Percentiles rank a stretch among this genome's conserved stretches.
Evolutionary conservation across 768 basidiomycete genomes (phyloP).

Genomic region (Lyophyllum atratum): DNA sequence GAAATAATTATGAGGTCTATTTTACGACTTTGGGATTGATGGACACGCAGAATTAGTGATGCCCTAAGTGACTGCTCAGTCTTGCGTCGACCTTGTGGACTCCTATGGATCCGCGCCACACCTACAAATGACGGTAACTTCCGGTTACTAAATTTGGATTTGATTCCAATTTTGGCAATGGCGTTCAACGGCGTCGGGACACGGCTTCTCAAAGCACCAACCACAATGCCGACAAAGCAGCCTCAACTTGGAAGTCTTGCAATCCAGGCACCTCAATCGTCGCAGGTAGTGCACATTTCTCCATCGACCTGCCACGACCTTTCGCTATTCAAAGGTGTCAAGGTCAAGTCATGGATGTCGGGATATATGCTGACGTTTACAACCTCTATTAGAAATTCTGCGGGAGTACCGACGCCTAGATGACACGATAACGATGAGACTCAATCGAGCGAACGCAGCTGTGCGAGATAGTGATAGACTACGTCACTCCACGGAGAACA

Average conservation of each 20-base stretch:
- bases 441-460: constrained; percentile 77
- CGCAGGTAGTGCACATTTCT: constrained; percentile 73
- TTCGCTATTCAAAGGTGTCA: constrained; percentile 73
- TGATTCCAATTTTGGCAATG: not conserved
- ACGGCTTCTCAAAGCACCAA: not conserved
- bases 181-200: not conserved
- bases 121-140: not conserved
- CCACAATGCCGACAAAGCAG: constrained; percentile 32
- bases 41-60: no score
- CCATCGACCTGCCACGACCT: constrained; percentile 73
- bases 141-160: not conserved
- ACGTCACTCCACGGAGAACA: constrained; percentile 43
- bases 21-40: not conserved
- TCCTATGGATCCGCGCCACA: not conserved
- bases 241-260: constrained; percentile 68
- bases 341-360: not conserved
- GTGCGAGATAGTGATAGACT: constrained; percentile 71
- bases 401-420: constrained; percentile 81
- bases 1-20: not conserved
- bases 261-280: constrained; percentile 61
- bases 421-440: constrained; percentile 76
- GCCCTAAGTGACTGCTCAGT: no score
- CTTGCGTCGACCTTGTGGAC: not conserved
- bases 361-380: constrained; percentile 9
- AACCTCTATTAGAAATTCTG: constrained; percentile 64